Base-by-base conservation (phyloP, 345 rosid genomes). In the Chamaenerion angustifolium region DNA sequence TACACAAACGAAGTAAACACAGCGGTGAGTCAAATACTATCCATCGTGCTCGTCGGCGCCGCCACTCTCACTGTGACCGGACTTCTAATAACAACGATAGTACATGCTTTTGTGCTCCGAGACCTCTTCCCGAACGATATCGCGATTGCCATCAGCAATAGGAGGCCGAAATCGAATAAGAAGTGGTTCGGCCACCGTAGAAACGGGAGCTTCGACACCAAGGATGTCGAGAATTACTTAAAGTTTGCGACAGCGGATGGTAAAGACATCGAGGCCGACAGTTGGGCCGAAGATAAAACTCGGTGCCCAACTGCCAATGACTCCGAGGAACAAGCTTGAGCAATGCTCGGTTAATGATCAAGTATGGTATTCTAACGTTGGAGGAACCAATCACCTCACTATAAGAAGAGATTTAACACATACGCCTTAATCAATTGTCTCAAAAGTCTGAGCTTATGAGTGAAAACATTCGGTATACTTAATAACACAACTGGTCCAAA, bases 101-200 rank as follows among this genome's bases (percentile, higher is more conserved):
- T 45, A 43, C 77, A 68, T 21, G 73, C 71, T 12, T 68, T 72
- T 37, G 68, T 65, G 40, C 61, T 49, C 13, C 47, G 46, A 6
- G 68, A 72, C 71, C 72, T 72, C 46, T 72, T 72, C 68, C 73
- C 73, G 42, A 69, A 73, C 47, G 79, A 70, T 61, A 67, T 70
- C 9, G 76, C 67, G 61, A 70, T 74, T 10, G 76, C 79, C 19
- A 74, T 74, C 48, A 70, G 71, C 42, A 49, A 62, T 17, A 65
- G 66, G 57, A 70, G 47, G 55, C 71, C 64, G 8, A 68, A 60
- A 27, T 46, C 54, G 13, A 27, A 48, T 17, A 57, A 17, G 60
- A 74, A 74, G 43, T 61, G 79, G 72, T 65, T 61, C 40, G 27
- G 27, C 27, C 71, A 73, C 60, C 6, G 60, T 1, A 62, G 65